These are phyloP conservation scores for Arthrobotrys iridis DNA, from an alignment of 2,329 filamentous ascomycete species.

Conservation along the genomic window DNA sequence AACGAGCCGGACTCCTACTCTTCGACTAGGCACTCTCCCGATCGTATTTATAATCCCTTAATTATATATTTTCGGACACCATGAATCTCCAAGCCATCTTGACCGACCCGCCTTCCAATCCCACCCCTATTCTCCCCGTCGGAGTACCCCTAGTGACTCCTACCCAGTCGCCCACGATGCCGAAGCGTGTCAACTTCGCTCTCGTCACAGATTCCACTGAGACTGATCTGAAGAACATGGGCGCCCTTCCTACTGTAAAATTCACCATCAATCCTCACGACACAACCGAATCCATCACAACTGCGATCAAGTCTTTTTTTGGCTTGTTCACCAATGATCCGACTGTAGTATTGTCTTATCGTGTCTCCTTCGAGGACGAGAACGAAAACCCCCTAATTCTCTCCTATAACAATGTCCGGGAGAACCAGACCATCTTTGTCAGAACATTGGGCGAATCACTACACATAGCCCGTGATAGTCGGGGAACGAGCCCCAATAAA, in stretches of 20 bases:
- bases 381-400: constrained; percentile 91
- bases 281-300: constrained; percentile 96
- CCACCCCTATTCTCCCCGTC: constrained; percentile 13
- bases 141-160: constrained; percentile 48
- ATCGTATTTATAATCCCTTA: constrained; percentile 49
- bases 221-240: constrained; percentile 30
- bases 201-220: constrained; percentile 55
- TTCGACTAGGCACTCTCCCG: constrained; percentile 27
- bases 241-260: constrained; percentile 38
- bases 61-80: constrained; percentile 28
- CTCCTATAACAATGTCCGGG: constrained; percentile 91
- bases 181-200: constrained; percentile 57
- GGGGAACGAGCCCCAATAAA: constrained; percentile 30
- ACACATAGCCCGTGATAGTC: constrained; percentile 60
- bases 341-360: constrained; percentile 74
- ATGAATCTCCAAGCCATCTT: constrained; percentile 58
- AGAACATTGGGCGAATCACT: constrained; percentile 71
- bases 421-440: constrained; percentile 94
- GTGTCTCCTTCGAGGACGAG: constrained; percentile 94
- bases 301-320: constrained; percentile 98
- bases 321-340: constrained; percentile 68
- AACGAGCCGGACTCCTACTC: background rate
- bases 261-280: constrained; percentile 92
- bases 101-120: constrained; percentile 53
- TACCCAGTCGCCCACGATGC: constrained; percentile 56